Conservation (phyloP, 2,329 filamentous ascomycete species). For the Fusarium nodosum region DNA sequence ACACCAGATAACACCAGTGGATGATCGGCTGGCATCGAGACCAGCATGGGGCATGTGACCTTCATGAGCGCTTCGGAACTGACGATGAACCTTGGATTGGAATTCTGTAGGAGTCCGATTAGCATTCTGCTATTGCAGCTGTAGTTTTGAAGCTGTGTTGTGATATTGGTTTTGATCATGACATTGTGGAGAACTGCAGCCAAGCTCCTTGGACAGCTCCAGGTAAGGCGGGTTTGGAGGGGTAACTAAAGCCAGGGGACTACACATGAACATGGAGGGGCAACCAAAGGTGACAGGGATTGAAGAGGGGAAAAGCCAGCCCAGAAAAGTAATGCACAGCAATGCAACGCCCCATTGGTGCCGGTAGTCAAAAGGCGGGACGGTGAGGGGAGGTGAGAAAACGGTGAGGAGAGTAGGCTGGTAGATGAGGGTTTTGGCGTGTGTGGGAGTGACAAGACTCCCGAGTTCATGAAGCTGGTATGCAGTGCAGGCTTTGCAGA, state of each 20-base stretch:
- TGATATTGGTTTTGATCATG: slow-evolving; percentile 25
- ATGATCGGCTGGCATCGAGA: slow-evolving; percentile 87
- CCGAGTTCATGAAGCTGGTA: slow-evolving; percentile 1
- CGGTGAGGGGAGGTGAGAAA: slow-evolving; percentile 43
- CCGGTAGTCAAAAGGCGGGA: slow-evolving; percentile 39
- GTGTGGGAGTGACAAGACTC: not conserved
- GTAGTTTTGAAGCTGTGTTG: slow-evolving; percentile 2
- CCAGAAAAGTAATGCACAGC: slow-evolving; percentile 7
- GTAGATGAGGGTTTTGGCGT: slow-evolving; percentile 17
- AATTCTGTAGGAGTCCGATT: slow-evolving; percentile 69
- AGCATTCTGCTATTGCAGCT: not conserved
- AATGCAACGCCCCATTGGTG: slow-evolving; percentile 30
- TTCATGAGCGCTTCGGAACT: slow-evolving; percentile 91
- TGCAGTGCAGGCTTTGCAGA: not conserved
- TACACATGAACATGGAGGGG: slow-evolving; percentile 28
- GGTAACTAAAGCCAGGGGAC: slow-evolving; percentile 18
- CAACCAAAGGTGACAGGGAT: slow-evolving; percentile 21
- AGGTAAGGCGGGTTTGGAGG: slow-evolving; percentile 39
- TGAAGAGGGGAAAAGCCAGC: slow-evolving; percentile 20
- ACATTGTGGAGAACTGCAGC: slow-evolving; percentile 39
- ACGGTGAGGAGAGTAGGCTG: slow-evolving; percentile 26
- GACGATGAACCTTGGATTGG: slow-evolving; percentile 85
- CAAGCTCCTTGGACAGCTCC: slow-evolving; percentile 20
- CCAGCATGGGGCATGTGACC: slow-evolving; percentile 92
- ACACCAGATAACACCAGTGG: slow-evolving; percentile 95